Evolutionary conservation across 352 stramenopile species (phyloP), one percentile per base, ranked within the genome.

Genomic region (Phytophthora sp.): DNA sequence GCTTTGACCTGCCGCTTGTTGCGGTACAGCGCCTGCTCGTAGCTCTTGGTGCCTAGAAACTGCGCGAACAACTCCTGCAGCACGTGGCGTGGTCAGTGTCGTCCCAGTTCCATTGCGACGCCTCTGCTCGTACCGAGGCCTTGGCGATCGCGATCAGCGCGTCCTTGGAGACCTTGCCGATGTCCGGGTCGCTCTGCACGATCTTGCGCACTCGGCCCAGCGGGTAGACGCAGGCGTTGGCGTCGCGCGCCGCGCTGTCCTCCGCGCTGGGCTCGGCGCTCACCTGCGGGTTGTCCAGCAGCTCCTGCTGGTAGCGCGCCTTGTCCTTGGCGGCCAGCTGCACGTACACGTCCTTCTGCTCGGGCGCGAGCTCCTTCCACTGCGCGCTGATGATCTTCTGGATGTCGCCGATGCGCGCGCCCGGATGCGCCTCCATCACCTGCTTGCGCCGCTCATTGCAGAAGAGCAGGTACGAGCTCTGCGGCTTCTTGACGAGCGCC

Each of bases 71-170:
- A 69, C 76, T 99, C 88, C 87, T 95, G 32, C 38, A 63, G n/a
- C n/a, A n/a, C n/a, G n/a, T n/a, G n/a, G n/a, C 26, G 43, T 20
- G 35, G 21, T 8, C 74, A 38, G n/a, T n/a, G n/a, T n/a, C n/a
- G 28, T 11, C 28, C 11, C 28, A 11, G 28, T 11, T 11, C 28
- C 6, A 7, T n/a, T 39, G 32, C 32, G 20, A 39, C 32, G 11
- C 15, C 32, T 21, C 32, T 42, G 15, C n/a, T 9, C 74, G 37
- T 61, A 93, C 95, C 27, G 94, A 93, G 0, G 91, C 92, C 69
- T 98, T 98, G 27, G 91, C 77, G 46, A 99, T 96, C 3, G 97
- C 83, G 35, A 97, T 70, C 4, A 97, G 72, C 4, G 92, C 93
- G 69, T 99, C 94, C 32, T 95, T 97, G 17, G 89, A 97, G 18